These are phyloP conservation scores for Suillus subluteus DNA, from an alignment of 768 basidiomycete genomes.

Conservation along the genomic window DNA sequence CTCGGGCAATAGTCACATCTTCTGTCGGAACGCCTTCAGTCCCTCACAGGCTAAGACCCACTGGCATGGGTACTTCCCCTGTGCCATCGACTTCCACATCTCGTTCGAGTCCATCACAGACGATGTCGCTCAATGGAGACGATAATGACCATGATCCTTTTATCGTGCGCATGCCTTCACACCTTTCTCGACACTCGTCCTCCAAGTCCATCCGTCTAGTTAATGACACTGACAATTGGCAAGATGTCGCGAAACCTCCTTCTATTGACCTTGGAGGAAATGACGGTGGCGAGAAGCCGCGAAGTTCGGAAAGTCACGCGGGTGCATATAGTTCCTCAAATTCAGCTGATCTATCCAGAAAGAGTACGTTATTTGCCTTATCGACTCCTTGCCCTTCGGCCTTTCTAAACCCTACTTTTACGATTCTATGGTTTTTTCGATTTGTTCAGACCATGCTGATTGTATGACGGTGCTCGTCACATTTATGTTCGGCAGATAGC, in stretches of 20 bases:
- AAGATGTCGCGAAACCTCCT: slow-evolving; percentile 43
- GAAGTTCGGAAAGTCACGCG: slow-evolving; percentile 8
- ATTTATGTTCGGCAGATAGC: slow-evolving; percentile 26
- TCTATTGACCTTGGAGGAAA: background rate
- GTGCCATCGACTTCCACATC: slow-evolving; percentile 13
- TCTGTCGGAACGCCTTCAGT: slow-evolving; percentile 16
- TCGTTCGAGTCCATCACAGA: slow-evolving; percentile 2
- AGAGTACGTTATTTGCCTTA: slow-evolving; percentile 38
- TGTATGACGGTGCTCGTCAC: slow-evolving; percentile 10
- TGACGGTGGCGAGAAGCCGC: background rate
- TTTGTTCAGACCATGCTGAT: slow-evolving; percentile 11
- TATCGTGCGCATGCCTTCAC: slow-evolving; percentile 43
- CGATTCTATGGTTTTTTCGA: slow-evolving; percentile 1
- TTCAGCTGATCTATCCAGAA: slow-evolving; percentile 37
- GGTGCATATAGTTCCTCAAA: slow-evolving; percentile 21
- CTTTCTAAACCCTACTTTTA: background rate
- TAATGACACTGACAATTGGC: slow-evolving; percentile 45
- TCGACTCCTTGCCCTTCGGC: slow-evolving; percentile 11
- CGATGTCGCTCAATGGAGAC: slow-evolving; percentile 21
- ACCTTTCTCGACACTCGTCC: slow-evolving; percentile 34
- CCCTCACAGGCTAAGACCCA: slow-evolving; percentile 20
- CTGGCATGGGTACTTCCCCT: slow-evolving; percentile 16
- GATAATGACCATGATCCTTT: slow-evolving; percentile 45
- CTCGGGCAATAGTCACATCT: slow-evolving; percentile 16
- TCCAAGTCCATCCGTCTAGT: slow-evolving; percentile 27